Evolutionary conservation across 768 basidiomycete genomes (phyloP).

Genomic region (Suillus cothurnatus): DNA sequence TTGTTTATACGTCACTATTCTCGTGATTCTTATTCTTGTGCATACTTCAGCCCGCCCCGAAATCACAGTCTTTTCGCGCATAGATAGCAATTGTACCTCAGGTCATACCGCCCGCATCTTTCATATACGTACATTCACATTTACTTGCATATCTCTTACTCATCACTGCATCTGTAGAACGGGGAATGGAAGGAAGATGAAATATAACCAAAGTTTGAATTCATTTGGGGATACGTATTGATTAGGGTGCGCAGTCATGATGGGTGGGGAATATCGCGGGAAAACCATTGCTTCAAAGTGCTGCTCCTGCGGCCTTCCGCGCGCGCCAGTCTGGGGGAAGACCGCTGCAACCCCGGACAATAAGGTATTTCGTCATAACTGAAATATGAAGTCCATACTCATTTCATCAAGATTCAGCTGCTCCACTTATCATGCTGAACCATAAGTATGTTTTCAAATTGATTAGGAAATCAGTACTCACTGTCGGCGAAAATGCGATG

Average conservation of each 20-base stretch:
- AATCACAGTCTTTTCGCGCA: not conserved
- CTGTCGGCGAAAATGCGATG: not conserved
- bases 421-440: not conserved
- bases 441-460: constrained; percentile 1
- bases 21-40: constrained; percentile 1
- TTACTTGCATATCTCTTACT: constrained; percentile 6
- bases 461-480: not conserved
- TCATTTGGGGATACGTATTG: not conserved
- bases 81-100: constrained; percentile 8
- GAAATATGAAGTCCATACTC: not conserved
- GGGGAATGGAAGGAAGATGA: not conserved
- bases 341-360: constrained; percentile 2
- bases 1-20: constrained; percentile 8
- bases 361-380: not conserved
- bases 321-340: not conserved
- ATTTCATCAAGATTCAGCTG: not conserved
- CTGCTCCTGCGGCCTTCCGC: not conserved
- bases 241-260: not conserved
- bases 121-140: constrained; percentile 7
- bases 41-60: not conserved
- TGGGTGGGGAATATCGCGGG: not conserved
- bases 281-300: not conserved
- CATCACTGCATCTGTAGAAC: not conserved
- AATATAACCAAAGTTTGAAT: not conserved
- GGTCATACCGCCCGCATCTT: constrained; percentile 1